Base-by-base conservation (phyloP, 306 rosid genomes). In the Citrullus colocynthis region DNA sequence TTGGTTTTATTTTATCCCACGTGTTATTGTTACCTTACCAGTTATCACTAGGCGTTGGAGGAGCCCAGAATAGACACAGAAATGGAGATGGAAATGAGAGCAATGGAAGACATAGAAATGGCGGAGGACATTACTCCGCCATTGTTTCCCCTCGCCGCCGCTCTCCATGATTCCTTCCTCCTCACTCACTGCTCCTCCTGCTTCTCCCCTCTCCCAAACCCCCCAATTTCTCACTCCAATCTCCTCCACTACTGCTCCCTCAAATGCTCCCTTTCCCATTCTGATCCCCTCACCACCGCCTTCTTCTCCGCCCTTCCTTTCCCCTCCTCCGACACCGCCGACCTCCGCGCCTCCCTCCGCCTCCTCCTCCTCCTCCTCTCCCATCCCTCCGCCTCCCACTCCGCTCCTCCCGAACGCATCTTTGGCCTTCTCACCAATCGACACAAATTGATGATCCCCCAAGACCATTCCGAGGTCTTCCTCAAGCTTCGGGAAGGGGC, bases 321-420 rank as follows among this genome's bases (percentile, higher is more conserved):
- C 78, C 76, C 20, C 63, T 36, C 57, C 9, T 56, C 30, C 80
- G 28, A 69, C 78, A 72, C 95, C 80, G 69, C 90, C 66, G 90
- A 85, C 84, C 88, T 88, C 72, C 88, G 89, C 78, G 82, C 89
- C 78, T 86, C 97, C 78, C 90, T 90, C 84, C 89, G 88, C 82
- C 84, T 90, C 85, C 94, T 93, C 80, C 71, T 2, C 20, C 83
- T 89, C 84, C 88, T 89, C 80, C 74, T 3, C 18, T 77, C 82
- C 79, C 81, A 55, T 28, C 64, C 62, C 30, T 37, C 83, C 66
- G 10, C 81, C 6, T 60, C 17, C 1, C 48, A 11, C 30, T 15
- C 83, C 2, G 9, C 34, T 75, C 74, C 79, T 11, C 32, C 82
- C 9, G 30, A 18, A 2, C 95, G 93, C n/a, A 5, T 92, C 48